These are phyloP conservation scores for Eucalyptus sp. DNA, from an alignment of 345 rosid species.

Conservation along the genomic window DNA sequence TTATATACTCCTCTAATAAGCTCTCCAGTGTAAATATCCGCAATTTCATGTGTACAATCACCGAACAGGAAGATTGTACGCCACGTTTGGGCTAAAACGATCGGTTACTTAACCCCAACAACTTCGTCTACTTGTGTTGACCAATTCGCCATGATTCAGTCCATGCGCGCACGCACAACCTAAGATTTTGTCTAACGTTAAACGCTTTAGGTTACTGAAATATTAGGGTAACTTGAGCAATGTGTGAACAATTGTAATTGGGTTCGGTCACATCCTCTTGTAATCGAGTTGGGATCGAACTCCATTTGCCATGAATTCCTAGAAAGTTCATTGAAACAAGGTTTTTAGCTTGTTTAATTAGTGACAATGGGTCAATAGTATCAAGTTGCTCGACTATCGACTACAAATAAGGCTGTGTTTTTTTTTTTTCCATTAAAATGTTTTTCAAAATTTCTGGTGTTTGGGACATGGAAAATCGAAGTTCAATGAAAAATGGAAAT, in stretches of 20 bases:
- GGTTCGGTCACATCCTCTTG: not conserved
- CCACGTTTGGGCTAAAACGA: constrained; percentile 7
- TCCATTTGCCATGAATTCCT: not conserved
- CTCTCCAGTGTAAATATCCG: not conserved
- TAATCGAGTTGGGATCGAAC: not conserved
- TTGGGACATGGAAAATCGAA: not conserved
- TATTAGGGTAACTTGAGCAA: not conserved
- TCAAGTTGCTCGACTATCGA: not conserved
- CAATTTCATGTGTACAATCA: not conserved
- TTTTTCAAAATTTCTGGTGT: not conserved
- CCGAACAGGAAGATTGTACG: constrained; percentile 18
- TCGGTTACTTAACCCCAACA: constrained; percentile 74
- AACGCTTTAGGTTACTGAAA: not conserved
- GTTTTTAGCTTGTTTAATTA: not conserved
- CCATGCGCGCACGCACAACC: not conserved
- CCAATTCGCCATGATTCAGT: not conserved
- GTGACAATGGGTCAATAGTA: not conserved
- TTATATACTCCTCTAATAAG: not conserved
- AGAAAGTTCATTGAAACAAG: not conserved
- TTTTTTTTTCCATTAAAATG: not conserved
- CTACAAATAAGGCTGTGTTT: not conserved
- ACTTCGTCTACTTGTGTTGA: constrained; percentile 7
- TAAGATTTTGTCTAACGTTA: not conserved
- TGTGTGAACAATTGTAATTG: not conserved
- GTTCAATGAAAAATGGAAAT: not conserved